phyloP scores from a whole-genome alignment of 2,329 filamentous ascomycete species.

The Neopestalotiopsis clavispora region DNA sequence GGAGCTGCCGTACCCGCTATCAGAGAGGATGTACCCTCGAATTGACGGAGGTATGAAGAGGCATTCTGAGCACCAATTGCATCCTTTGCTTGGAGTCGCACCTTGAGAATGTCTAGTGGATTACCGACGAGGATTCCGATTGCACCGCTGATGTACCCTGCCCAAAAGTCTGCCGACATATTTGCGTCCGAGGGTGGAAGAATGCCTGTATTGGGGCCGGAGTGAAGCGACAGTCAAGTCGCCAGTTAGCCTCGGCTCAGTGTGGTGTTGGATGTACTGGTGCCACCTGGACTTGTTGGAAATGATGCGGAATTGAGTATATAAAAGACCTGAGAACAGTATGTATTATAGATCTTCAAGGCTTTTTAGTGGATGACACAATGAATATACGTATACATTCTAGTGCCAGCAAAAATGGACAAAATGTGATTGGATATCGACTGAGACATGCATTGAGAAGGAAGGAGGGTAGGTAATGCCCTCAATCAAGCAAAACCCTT shows the following conservation, averaged over 20 bases:
- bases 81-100: conserved; percentile 74
- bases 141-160: conserved; percentile 57
- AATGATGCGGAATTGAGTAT: neutral
- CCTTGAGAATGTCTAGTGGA: conserved; percentile 73
- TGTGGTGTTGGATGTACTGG: neutral
- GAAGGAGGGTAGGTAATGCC: neutral
- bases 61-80: conserved; percentile 27
- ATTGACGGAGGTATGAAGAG: conserved; percentile 34
- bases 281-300: neutral
- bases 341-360: neutral
- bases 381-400: neutral
- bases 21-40: conserved; percentile 43
- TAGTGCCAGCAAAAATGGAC: neutral
- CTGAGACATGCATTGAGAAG: neutral
- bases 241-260: conserved; percentile 5
- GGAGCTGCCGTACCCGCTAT: conserved; percentile 79
- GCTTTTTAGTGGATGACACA: neutral
- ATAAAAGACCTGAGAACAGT: neutral
- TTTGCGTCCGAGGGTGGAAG: neutral
- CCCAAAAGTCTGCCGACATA: conserved; percentile 93
- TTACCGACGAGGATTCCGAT: conserved; percentile 86
- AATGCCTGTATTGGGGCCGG: neutral
- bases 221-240: neutral
- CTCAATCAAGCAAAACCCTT: neutral
- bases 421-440: neutral